Evolutionary conservation across 495 filamentous ascomycete genomes (phyloP), one percentile per base, ranked within the genome.

Genomic region (Parathielavia hyrcaniae): DNA sequence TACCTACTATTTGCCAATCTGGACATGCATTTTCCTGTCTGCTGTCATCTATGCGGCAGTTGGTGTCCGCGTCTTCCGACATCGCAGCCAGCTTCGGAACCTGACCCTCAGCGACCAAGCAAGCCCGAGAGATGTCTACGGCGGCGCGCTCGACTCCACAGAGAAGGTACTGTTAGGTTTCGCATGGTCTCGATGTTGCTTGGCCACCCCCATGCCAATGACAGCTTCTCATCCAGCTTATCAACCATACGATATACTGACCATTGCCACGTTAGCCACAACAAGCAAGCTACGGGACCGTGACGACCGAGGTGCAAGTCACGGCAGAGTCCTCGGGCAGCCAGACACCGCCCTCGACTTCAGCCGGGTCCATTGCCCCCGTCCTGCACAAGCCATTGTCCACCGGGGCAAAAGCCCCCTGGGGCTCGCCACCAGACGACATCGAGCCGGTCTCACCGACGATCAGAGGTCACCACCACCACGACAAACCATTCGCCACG

Each of bases 1-100:
- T 41, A 75, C 80, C 50, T 90, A 92, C 71, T 96, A 96, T 68
- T 80, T 82, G 4, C 89, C 89, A 7, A 86, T 92, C n/a, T 95
- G 90, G 90, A 65, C 86, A n/a, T 81, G 87, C 55, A 85, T 92
- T 58, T 61, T 79, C 22, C 59, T 86, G 26, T 89, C 89, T 4
- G 72, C 86, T 14, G 63, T 77, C 38, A 90, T 95, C 50, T 96
- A 95, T 66, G 63, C 83, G 8, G 77, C 81, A 12, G 87, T 88
- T 44, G 88, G 89, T 16, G 76, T 79, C 32, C 79, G 84, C 30
- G 87, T 91, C 50, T 89, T 82, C 59, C 76, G 77, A 51, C 74
- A 81, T 47, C 80, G 82, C 3, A 77, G 78, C 48, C 79, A 79
- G 51, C 68, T 85, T 30, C 75, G 75, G 14, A 72, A 82, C 60